These are phyloP conservation scores for Cairneyella variabilis DNA, from an alignment of 495 filamentous ascomycete species.

Conservation along the genomic window DNA sequence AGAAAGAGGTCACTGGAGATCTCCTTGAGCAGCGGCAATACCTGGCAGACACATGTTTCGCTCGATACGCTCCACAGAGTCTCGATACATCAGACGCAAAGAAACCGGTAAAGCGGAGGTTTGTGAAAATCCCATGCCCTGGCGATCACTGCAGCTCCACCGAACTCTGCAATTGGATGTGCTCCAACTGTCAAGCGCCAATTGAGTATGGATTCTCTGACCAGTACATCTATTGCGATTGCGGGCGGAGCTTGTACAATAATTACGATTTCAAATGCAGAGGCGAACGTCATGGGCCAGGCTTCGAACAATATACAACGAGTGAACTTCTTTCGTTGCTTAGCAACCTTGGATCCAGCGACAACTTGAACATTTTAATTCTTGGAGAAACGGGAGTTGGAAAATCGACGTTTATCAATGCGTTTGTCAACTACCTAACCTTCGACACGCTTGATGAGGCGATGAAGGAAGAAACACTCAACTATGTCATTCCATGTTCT, in stretches of 20 bases:
- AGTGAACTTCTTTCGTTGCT: slow-evolving; percentile 1
- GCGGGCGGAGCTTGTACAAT: slow-evolving; percentile 26
- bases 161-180: slow-evolving; percentile 28
- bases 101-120: slow-evolving; percentile 22
- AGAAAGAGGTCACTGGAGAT: slow-evolving; percentile 12
- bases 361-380: slow-evolving; percentile 40
- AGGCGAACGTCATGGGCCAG: slow-evolving; percentile 17
- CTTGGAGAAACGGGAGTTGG: slow-evolving; percentile 42
- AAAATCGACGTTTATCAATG: slow-evolving; percentile 45
- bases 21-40: slow-evolving; percentile 22
- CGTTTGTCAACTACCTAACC: slow-evolving; percentile 40
- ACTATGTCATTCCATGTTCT: slow-evolving; percentile 36
- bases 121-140: slow-evolving; percentile 32
- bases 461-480: slow-evolving; percentile 19
- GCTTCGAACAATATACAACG: slow-evolving; percentile 4
- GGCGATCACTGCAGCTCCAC: slow-evolving; percentile 18
- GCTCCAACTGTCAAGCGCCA: slow-evolving; percentile 23
- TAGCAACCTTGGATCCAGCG: slow-evolving; percentile 18
- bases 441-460: slow-evolving; percentile 34
- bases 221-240: slow-evolving; percentile 34
- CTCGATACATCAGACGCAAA: slow-evolving; percentile 11
- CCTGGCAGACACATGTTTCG: slow-evolving; percentile 23
- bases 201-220: slow-evolving; percentile 34
- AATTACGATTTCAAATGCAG: slow-evolving; percentile 32
- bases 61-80: slow-evolving; percentile 5